These are phyloP conservation scores for Coccomyxa sp. DNA, from an alignment of 139 green algal species.

Conservation along the genomic window DNA sequence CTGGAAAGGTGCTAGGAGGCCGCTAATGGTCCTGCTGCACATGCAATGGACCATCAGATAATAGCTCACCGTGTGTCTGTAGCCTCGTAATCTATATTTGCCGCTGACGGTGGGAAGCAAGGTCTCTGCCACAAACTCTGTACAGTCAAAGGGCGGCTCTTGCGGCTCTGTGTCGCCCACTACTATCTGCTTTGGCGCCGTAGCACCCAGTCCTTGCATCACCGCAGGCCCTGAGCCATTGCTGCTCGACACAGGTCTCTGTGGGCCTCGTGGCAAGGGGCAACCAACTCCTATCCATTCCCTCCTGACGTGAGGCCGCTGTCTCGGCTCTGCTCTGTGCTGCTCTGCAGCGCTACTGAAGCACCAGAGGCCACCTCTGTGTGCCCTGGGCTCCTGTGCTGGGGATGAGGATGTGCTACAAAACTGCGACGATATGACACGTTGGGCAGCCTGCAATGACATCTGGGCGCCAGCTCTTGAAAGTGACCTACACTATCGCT, in stretches of 20 bases:
- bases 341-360: not conserved
- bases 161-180: not conserved
- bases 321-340: not conserved
- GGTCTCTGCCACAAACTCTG: slow-evolving; percentile 88
- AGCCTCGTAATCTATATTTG: slow-evolving; percentile 81
- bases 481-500: too few species aligned
- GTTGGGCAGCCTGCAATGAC: too few species aligned
- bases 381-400: not conserved
- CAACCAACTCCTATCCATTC: not conserved
- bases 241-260: not conserved
- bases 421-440: not conserved
- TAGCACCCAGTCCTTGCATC: not conserved
- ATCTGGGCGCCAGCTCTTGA: too few species aligned
- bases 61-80: slow-evolving; percentile 76
- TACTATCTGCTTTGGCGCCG: not conserved
- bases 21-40: not conserved
- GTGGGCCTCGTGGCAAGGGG: not conserved
- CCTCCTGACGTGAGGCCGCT: not conserved
- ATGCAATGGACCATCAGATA: not conserved
- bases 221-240: not conserved
- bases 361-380: not conserved
- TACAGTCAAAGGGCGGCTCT: slow-evolving; percentile 17
- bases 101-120: slow-evolving; percentile 82
- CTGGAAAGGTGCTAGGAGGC: not conserved
- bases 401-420: not conserved